Conservation (phyloP, 2,329 filamentous ascomycete species). For the Hortaea werneckii region DNA sequence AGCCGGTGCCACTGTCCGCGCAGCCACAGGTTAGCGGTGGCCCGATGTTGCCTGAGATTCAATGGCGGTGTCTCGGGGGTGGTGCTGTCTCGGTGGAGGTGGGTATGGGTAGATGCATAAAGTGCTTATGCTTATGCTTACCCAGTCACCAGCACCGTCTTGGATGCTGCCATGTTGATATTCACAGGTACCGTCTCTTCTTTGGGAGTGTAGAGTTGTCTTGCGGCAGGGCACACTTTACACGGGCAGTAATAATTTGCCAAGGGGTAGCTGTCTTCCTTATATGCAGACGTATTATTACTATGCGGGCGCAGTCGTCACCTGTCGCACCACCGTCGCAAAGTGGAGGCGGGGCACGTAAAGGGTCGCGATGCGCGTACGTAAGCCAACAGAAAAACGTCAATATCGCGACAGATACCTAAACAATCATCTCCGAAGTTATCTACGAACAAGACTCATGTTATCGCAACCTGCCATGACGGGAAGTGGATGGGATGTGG, state of each 20-base stretch:
- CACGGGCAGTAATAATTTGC: neutral
- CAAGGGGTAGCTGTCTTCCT: neutral
- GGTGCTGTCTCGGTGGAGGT: neutral
- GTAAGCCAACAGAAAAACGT: too few species aligned
- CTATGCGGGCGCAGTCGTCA: neutral
- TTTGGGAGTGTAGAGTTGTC: too few species aligned
- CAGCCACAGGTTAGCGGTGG: neutral
- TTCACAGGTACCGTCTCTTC: neutral
- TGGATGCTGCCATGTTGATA: neutral
- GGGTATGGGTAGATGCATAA: neutral
- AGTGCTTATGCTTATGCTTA: neutral
- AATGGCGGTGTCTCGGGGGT: neutral
- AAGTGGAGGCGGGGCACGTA: neutral
- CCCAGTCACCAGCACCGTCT: neutral
- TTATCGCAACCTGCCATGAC: too few species aligned
- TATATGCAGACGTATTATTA: neutral
- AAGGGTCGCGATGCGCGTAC: too few species aligned
- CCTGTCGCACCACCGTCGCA: neutral
- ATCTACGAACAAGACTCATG: too few species aligned
- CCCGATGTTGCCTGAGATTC: too few species aligned
- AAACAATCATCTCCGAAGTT: too few species aligned
- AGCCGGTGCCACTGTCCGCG: constrained; percentile 83
- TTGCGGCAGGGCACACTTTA: neutral
- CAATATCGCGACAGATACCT: too few species aligned
- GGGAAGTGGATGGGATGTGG: too few species aligned